A percentile compares a stretch with the other conserved stretches of the same genome.
phyloP scores from a whole-genome alignment of 129 eudicot genomes.

The Pulicaria dysenterica region DNA sequence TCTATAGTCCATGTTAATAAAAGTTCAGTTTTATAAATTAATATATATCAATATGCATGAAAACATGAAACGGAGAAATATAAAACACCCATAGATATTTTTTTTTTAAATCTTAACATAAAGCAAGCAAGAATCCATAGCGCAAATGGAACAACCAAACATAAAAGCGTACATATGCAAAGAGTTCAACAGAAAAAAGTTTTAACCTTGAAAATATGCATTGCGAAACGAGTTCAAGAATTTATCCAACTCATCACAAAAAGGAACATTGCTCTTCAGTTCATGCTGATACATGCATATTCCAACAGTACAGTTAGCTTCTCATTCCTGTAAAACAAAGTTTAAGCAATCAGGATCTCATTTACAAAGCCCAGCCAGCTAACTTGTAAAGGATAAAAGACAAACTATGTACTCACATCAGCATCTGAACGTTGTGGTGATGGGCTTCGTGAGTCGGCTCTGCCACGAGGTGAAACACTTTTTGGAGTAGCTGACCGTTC shows the following conservation, averaged over 20 bases:
- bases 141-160: conserved; percentile 22
- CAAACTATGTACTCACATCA: conserved; percentile 54
- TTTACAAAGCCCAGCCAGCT: background rate
- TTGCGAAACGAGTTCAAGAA: conserved; percentile 40
- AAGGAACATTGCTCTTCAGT: conserved; percentile 31
- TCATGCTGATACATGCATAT: conserved; percentile 14
- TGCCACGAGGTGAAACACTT: conserved; percentile 76
- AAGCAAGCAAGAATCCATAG: conserved; percentile 27
- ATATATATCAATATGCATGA: conserved; percentile 23
- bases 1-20: conserved; percentile 47
- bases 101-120: conserved; percentile 32
- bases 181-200: conserved; percentile 44
- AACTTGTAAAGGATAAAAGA: background rate
- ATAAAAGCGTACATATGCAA: conserved; percentile 15
- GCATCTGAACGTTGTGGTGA: conserved; percentile 82
- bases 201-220: conserved; percentile 51
- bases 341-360: background rate
- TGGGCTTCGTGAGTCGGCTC: conserved; percentile 72
- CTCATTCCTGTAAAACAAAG: conserved; percentile 53
- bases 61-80: background rate
- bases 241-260: conserved; percentile 47
- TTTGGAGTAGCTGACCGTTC: conserved; percentile 64
- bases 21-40: conserved; percentile 34
- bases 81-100: conserved; percentile 10
- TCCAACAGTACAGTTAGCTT: background rate